phyloP scores from a whole-genome alignment of 2,329 filamentous ascomycete species.

The Colletotrichum sp. region DNA sequence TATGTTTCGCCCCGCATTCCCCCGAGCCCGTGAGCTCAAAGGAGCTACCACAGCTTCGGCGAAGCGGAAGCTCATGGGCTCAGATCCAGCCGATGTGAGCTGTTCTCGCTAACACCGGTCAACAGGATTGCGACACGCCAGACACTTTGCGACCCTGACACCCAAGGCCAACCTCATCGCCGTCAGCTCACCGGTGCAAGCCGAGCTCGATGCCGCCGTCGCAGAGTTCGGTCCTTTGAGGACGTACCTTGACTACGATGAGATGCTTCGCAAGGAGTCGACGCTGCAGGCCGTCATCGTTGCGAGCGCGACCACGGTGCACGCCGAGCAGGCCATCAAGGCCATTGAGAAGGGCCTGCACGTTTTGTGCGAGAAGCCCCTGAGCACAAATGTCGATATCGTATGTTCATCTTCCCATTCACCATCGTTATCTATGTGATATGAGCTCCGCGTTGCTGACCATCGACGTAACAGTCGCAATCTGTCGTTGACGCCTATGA shows the following conservation, averaged over 20 bases:
- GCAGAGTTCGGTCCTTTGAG: slow-evolving; percentile 5
- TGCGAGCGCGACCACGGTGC: slow-evolving; percentile 53
- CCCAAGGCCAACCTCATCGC: slow-evolving; percentile 13
- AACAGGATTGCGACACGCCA: slow-evolving; percentile 3
- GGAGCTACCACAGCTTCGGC: background rate
- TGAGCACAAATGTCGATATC: slow-evolving; percentile 63
- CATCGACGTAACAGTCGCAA: slow-evolving; percentile 50
- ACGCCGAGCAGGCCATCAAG: slow-evolving; percentile 62
- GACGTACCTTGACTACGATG: slow-evolving; percentile 11
- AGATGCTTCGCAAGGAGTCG: slow-evolving; percentile 8
- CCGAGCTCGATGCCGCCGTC: slow-evolving; percentile 13
- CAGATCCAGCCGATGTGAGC: background rate
- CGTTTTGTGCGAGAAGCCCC: slow-evolving; percentile 65
- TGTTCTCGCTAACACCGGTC: background rate
- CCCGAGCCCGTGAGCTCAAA: background rate
- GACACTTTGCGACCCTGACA: slow-evolving; percentile 11
- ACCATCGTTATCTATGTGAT: too few relatives aligned
- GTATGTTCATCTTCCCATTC: slow-evolving; percentile 40
- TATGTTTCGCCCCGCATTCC: background rate
- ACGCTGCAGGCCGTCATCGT: slow-evolving; percentile 44
- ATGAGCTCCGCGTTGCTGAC: background rate
- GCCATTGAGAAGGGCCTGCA: slow-evolving; percentile 60
- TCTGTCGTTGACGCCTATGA: slow-evolving; percentile 62
- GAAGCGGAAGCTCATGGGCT: background rate
- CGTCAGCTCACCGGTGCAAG: slow-evolving; percentile 10